Base-by-base conservation (phyloP, 805 yeast species). In the Candida wancherniae region DNA sequence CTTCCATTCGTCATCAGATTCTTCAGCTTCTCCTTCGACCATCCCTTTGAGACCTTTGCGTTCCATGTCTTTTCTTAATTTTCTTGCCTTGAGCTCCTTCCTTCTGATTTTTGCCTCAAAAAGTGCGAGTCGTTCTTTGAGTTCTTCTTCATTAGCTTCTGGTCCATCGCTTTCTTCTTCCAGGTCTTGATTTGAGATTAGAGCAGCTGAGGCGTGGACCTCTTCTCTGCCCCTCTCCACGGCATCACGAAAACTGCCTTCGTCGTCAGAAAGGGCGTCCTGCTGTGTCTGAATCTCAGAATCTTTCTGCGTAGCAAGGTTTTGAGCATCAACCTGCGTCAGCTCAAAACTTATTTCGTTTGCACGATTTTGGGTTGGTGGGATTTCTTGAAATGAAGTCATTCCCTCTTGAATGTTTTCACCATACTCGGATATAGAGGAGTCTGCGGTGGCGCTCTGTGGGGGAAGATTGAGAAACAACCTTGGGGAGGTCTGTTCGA, bases 1-100 rank as follows among this genome's bases (percentile, higher is more conserved):
- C 29, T 72, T 72, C 84, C 86, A 84, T 61, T 84, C 94, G 63
- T 84, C 94, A 38, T 84, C 94, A 21, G 92, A 82, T 60, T 84
- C 94, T 44, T 75, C 87, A 25, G 94, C 94, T 61, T 84, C 92
- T 28, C 81, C 79, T 47, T 84, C 90, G 51, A 84, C 64, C 32
- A 84, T 69, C 15, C 72, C 65, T 31, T 67, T 67, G 12, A 77
- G 43, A 3, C 88, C 88, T 35, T 59, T 67, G 17, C 70, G 60
- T 39, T 72, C 81, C 63, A 80, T 55, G 39, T 76, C 83, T 39
- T 60, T 70, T 30, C 72, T 57, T 30, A 53, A 46, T 34, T 49
- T 52, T 13, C 64, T 49, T 3, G 46, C 37, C 31, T 50, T 50
- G 24, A 65, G 50, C 36, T 66, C 71, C 34, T 53, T 45, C 11